Evolutionary conservation across 1,139 yeast species (phyloP), one percentile per base, ranked within the genome.

Genomic region (Saccharomyces hybrid): DNA sequence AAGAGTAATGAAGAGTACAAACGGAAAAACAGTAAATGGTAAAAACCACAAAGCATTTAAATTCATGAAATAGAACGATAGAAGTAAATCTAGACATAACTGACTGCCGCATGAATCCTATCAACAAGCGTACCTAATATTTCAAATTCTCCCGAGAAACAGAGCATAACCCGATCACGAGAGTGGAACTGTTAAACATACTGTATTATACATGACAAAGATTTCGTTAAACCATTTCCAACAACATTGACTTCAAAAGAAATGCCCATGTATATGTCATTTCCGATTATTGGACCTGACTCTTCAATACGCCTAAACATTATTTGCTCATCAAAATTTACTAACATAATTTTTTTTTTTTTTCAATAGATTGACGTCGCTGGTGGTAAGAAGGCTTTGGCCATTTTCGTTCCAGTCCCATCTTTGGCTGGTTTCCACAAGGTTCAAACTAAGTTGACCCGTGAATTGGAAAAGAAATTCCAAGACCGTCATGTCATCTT

Each of bases 401-500:
- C 93, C 78, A 82, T 93, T 79, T 93, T 93, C 75, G 97, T 93
- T 70, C 99, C 99, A 77, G 95, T 88, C 70, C 97, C 99, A 79
- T 82, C 90, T 72, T 86, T 93, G 77, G 72, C 82, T 69, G 86
- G 87, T 69, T 91, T 88, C 95, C 97, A 93, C 90, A 90, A 86
- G 82, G 95, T 90, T 71, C 99, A 93, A 84, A 84, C 83, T 75
- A 86, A 89, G 82, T 86, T 93, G 77, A 90, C 97, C 81, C 93
- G 99, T 82, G 99, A 93, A 83, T 88, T 93, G 77, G 99, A 93
- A 83, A 93, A 93, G 95, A 93, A 93, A 83, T 93, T 93, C 91
- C 95, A 97, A 76, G 99, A 93, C 85, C 89, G 97, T 79, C 98
- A 93, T 79, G 97, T 93, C 79, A 95, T 93, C 71, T 90, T 93